A percentile compares a stretch with the other conserved stretches of the same genome.
Conservation (phyloP, 345 rosid species). For the Populus deltoides region DNA sequence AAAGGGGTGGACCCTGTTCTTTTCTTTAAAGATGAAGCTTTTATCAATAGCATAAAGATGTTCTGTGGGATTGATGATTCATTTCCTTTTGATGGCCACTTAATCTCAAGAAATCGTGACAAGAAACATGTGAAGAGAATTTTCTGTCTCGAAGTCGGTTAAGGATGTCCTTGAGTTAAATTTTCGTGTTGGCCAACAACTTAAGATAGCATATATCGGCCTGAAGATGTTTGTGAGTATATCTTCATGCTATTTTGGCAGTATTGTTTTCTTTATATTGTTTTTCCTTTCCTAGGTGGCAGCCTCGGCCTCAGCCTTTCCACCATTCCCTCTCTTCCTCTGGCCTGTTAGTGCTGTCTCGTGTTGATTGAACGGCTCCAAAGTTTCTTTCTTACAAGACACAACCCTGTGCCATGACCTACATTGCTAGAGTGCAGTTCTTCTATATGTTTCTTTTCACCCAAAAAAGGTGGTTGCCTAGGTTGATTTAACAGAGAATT, state of each 20-base stretch:
- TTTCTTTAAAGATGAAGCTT: conserved; percentile 67
- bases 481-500: not conserved
- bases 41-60: conserved; percentile 59
- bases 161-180: conserved; percentile 76
- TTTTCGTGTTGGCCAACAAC: conserved; percentile 66
- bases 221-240: conserved; percentile 92
- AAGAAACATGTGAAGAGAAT: conserved; percentile 83
- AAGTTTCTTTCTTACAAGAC: no score
- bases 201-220: conserved; percentile 89
- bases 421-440: not conserved
- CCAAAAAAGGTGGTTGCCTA: not conserved
- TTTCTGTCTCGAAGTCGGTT: conserved; percentile 81
- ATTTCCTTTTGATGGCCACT: conserved; percentile 68
- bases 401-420: not conserved
- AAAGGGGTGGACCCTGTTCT: conserved; percentile 90
- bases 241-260: not conserved
- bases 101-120: conserved; percentile 78
- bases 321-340: not conserved
- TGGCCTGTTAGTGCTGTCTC: not conserved
- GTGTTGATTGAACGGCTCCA: not conserved
- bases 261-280: not conserved
- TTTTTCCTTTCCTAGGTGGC: not conserved
- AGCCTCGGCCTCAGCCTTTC: no score
- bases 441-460: not conserved
- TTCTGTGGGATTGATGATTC: conserved; percentile 82